Base-by-base conservation (phyloP, 2,329 filamentous ascomycete species). In the Juglanconis oblonga region DNA sequence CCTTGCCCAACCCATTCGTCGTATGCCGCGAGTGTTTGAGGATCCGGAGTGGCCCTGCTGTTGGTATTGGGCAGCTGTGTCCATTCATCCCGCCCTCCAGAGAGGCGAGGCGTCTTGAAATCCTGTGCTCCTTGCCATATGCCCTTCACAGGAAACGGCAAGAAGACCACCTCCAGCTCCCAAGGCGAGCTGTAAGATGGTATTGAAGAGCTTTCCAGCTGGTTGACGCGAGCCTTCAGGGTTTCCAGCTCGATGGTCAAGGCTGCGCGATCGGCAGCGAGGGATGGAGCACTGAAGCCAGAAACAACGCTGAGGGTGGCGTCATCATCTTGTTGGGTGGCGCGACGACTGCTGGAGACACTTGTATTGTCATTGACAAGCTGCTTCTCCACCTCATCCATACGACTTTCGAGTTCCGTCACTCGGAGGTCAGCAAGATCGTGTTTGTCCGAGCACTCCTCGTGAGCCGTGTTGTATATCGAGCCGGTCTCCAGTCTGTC, bases 141-240 rank as follows among this genome's bases (percentile, higher is more conserved):
- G 29, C 77, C 79, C 65, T 80, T 83, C 6, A 86, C 73, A 1
- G 81, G 79, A 70, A 91, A 94, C 1, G 90, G 90, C 7, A 93
- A 71, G 59, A 92, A 85, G 1, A 93, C 85, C 4, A 93, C 87
- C 68, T 93, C 89, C 1, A 94, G 76, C 64, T 89, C 84, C 88
- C 89, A 92, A 0, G 89, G 88, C 45, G 83, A 79, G 47, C 75
- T 73, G 33, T 78, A 77, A 0, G 88, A 86, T n/a, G 90, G 89
- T 35, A 86, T 72, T 9, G 82, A 76, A 5, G 81, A 79, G 11
- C 71, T 69, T 70, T 89, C 87, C 9, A 91, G 76, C 48, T 83
- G 77, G 35, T 77, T 72, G 52, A 86, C 73, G 62, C 82, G 80
- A 3, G 78, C 76, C 64, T 81, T 78, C 1, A 86, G 70, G 6